phyloP scores from a whole-genome alignment of 139 green algal genomes.

The Pseudopediastrum boryanum region DNA sequence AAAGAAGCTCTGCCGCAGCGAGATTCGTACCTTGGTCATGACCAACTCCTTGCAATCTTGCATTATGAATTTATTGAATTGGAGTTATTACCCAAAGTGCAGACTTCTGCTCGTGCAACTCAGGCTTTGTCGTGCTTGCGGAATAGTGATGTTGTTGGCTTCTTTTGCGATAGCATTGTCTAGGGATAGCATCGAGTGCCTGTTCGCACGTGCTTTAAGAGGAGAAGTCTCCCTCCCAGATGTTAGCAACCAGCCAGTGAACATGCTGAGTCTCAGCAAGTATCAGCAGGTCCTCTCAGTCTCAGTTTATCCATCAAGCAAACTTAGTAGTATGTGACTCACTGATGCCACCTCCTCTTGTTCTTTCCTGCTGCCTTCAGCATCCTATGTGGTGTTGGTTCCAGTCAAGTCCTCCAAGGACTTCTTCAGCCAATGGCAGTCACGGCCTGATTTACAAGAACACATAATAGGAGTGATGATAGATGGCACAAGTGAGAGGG shows the following conservation, averaged over 20 bases:
- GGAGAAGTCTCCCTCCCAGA: too few species aligned
- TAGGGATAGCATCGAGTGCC: too few species aligned
- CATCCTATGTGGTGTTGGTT: slow-evolving; percentile 32
- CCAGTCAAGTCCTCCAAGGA: slow-evolving; percentile 24
- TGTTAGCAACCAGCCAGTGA: too few species aligned
- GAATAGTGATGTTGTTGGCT: too few species aligned
- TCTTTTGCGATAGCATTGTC: too few species aligned
- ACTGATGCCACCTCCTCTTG: neutral
- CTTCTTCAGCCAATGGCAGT: slow-evolving; percentile 23
- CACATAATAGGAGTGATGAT: slow-evolving; percentile 38
- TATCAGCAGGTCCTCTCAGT: neutral
- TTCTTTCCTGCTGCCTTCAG: neutral
- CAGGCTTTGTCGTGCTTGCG: too few species aligned
- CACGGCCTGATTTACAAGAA: neutral
- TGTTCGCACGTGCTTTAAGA: too few species aligned
- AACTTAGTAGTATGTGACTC: neutral
- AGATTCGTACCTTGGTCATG: neutral
- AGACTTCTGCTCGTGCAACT: too few species aligned
- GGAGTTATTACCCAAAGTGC: too few species aligned
- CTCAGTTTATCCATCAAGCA: neutral
- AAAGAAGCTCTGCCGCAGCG: neutral
- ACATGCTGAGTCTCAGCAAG: too few species aligned
- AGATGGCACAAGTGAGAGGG: slow-evolving; percentile 22
- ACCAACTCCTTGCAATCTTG: too few species aligned
- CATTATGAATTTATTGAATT: too few species aligned